Conservation (phyloP, 176 grass and related monocot genomes). For the Ananas comosus region DNA sequence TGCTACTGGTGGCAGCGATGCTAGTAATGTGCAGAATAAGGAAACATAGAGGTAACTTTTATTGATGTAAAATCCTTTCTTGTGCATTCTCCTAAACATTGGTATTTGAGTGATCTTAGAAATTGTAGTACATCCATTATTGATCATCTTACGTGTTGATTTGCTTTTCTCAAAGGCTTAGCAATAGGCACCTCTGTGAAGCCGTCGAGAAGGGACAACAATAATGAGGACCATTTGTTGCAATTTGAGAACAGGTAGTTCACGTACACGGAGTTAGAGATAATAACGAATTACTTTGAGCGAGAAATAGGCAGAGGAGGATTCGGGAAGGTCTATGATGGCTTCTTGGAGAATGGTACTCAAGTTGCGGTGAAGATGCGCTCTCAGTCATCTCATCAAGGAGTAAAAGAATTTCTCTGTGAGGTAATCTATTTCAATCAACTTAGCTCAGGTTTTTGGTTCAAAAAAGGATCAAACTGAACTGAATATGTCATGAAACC, state of each 20-base stretch:
- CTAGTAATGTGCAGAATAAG: slow-evolving; percentile 7
- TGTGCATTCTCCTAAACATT: background rate
- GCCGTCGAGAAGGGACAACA: background rate
- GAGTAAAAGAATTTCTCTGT: slow-evolving; percentile 12
- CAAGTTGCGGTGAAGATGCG: slow-evolving; percentile 19
- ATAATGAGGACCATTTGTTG: background rate
- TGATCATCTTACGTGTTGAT: no score
- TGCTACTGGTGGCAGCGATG: slow-evolving; percentile 2
- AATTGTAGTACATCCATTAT: no score
- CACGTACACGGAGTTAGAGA: slow-evolving; percentile 6
- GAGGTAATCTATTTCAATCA: slow-evolving; percentile 7
- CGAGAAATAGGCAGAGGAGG: slow-evolving; percentile 12
- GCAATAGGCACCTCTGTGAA: background rate
- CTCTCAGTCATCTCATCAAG: slow-evolving; percentile 11
- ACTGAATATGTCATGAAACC: no score
- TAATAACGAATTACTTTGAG: slow-evolving; percentile 2
- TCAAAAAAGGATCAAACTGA: no score
- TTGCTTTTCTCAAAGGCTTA: background rate
- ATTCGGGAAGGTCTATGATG: slow-evolving; percentile 19
- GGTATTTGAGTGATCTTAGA: no score
- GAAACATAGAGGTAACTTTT: slow-evolving; percentile 10
- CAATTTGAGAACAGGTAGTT: slow-evolving; percentile 9
- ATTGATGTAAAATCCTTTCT: background rate
- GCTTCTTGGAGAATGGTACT: slow-evolving; percentile 9
- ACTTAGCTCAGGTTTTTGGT: no score